Conservation (phyloP, 441 rosid species). For the Jatropha multifida region DNA sequence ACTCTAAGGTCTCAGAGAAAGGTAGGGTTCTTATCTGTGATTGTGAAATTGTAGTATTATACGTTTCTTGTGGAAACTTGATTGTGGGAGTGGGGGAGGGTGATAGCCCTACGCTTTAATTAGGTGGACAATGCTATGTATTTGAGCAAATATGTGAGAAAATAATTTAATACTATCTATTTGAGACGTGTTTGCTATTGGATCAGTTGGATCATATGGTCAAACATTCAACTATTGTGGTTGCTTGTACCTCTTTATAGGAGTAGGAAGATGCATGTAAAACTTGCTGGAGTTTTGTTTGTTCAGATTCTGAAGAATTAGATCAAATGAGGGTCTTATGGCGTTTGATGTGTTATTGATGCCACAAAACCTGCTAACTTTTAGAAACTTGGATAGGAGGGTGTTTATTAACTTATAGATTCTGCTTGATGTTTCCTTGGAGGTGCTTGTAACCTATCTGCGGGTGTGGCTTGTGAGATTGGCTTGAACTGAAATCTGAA, state of each 20-base stretch:
- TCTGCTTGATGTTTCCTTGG: neutral
- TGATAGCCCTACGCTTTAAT: neutral
- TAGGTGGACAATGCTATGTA: neutral
- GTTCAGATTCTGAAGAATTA: neutral
- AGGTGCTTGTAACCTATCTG: neutral
- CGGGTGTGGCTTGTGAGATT: neutral
- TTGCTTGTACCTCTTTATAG: neutral
- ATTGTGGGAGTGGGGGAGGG: neutral
- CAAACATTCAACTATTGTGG: neutral
- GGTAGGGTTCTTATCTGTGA: constrained; percentile 39
- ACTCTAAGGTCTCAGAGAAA: constrained; percentile 93
- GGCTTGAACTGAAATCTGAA: neutral
- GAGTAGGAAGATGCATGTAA: too few species aligned
- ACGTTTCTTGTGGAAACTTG: neutral
- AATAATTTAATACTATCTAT: neutral
- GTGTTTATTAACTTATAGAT: neutral
- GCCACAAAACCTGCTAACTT: neutral
- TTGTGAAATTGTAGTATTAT: neutral
- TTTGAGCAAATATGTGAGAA: neutral
- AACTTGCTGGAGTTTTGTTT: neutral
- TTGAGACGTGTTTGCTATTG: neutral
- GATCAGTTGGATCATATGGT: neutral
- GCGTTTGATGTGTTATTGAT: neutral
- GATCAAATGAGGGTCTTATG: neutral
- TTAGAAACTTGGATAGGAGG: neutral